Base-by-base conservation (phyloP, 2,329 filamentous ascomycete species). In the Remersonia thermophila region DNA sequence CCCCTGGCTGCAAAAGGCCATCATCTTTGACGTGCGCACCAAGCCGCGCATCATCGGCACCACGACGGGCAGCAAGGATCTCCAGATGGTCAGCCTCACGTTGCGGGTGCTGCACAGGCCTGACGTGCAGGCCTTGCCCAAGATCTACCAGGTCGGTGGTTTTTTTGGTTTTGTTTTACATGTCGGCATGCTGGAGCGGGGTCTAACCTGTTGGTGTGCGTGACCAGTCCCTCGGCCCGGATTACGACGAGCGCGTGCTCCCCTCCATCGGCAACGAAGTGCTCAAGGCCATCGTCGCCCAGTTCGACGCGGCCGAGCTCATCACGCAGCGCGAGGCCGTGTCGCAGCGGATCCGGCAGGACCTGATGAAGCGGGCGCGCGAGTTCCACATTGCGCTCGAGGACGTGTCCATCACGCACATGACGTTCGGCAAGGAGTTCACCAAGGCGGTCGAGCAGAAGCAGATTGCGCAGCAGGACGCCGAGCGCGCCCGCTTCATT, bases 331-430 rank as follows among this genome's bases (percentile, higher is more conserved):
- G 91, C 61, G 93, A 98, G 67, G 85, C 89, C 47, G 91, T 98
- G 53, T 89, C 81, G 47, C 81, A 95, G 63, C 83, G 87, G 53
- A 98, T 98, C 69, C 86, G 84, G 43, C 72, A 73, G 51, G 91
- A 98, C 59, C 77, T 98, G 33, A 80, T 91, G 56, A 86, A 82
- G 67, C 87, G 91, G 54, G 91, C 91, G 32, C 68, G 80, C 54
- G 91, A 98, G 63, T 98, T 98, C 77, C 94, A 98, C 71, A 98
- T 98, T 56, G 85, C 86, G 18, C 83, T 98, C 36, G 91, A 98
- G 65, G 91, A 98, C 56, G 91, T 98, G 42, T 93, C 85, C 56
- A 98, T 98, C 63, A 98, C 91, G 43, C 91, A 98, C 73, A 98
- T 98, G 91, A 98, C 91, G 36, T 98, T 98, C 59, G 91, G 91